Evolutionary conservation across 176 grass and related monocot genomes (phyloP).

Genomic region (Typha latifolia): DNA sequence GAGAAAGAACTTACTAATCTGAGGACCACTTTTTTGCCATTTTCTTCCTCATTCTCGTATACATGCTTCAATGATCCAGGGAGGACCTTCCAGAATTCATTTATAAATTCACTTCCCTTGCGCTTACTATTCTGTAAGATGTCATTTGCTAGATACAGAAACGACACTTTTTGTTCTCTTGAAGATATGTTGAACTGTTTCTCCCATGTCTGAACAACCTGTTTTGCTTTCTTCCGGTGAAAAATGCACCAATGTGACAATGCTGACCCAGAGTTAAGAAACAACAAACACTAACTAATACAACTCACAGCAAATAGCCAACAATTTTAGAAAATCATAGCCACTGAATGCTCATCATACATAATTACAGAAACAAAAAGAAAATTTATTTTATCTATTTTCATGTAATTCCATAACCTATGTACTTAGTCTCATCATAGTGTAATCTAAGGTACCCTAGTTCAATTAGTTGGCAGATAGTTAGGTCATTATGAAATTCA

Average conservation of each 20-base stretch:
- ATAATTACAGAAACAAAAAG: no score
- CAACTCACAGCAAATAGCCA: no score
- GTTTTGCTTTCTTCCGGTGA: constrained; percentile 87
- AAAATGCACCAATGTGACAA: constrained; percentile 93
- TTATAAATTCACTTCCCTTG: constrained; percentile 79
- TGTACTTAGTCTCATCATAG: no score
- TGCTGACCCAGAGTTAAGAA: constrained; percentile 70
- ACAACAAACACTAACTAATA: constrained; percentile 9
- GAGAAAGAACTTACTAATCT: constrained; percentile 64
- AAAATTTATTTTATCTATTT: no score
- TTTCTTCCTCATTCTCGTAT: constrained; percentile 58
- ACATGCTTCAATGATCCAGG: constrained; percentile 68
- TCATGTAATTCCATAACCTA: no score
- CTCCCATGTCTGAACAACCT: constrained; percentile 88
- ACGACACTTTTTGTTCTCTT: constrained; percentile 64
- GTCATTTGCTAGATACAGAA: constrained; percentile 93
- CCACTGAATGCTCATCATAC: no score
- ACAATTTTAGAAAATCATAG: no score
- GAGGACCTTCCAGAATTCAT: constrained; percentile 99
- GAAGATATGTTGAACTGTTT: constrained; percentile 61
- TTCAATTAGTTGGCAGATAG: no score
- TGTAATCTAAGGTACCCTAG: no score
- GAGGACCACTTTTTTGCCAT: constrained; percentile 73
- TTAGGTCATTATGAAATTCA: no score
- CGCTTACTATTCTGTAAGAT: constrained; percentile 98